Evolutionary conservation across 225 moss, liverwort and hornwort species (phyloP), one percentile per base, ranked within the genome.

Genomic region (Bryum argenteum): DNA sequence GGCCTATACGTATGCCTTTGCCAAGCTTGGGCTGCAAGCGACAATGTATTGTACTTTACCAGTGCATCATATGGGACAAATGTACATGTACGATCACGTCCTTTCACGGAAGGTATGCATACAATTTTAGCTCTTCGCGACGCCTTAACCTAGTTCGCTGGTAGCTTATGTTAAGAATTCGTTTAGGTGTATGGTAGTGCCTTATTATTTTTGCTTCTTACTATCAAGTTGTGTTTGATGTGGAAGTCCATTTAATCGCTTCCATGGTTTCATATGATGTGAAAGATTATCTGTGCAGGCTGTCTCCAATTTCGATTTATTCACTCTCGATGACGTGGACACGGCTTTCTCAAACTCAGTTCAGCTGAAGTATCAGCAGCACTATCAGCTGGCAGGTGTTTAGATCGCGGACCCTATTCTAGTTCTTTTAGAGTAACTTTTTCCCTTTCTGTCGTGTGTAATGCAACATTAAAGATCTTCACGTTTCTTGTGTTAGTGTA

Each of bases 71-170:
- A 90, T 98, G 98, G 98, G 98, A 24, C 98, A 94, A 80, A 98
- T 98, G 98, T 98, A 94, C 77, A 94, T 98, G 98, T 98, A 98
- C 64, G 94, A 98, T 82, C 98, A 98, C 72, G 92, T 89, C 60
- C 88, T 94, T 51, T 98, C 98, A 59, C 89, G 98, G 39, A 88
- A 83, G 91, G 95, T 95, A 85, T 85, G 82, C 40, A 50, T 64
- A 40, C 23, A 41, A 42, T 58, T 53, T 75, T 21, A 19, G 17
- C 41, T 68, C 9, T 28, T 65, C 18, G 48, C 26, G 54, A 42
- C 51, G 56, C 56, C 14, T 60, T 20, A 70, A 16, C 12, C 21
- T 64, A 23, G 44, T 42, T 58, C 44, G 10, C 62, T 68, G 58
- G 23, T 63, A 66, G 43, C 56, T 19, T 12, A 9, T 63, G 67